phyloP scores from a whole-genome alignment of 208 protist species.

The Crithidia sp. region DNA sequence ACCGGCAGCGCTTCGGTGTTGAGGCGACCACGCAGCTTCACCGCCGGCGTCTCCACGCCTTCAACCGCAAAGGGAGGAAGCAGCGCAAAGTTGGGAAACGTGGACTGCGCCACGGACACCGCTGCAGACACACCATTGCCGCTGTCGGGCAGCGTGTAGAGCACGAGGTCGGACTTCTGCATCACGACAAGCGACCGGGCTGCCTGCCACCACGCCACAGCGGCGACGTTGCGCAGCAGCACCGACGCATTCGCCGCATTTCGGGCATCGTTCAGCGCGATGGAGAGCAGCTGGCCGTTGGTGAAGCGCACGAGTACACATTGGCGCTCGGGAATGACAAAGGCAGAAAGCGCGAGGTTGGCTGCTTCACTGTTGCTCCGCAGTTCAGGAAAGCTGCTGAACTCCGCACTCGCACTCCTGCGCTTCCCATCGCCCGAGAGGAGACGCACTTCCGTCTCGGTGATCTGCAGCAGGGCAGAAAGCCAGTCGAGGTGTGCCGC shows the following conservation, averaged over 20 bases:
- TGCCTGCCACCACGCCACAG: conserved; percentile 44
- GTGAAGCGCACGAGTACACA: conserved; percentile 44
- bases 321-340: conserved; percentile 19
- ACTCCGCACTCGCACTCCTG: conserved; percentile 15
- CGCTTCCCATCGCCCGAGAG: conserved; percentile 66
- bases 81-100: conserved; percentile 60
- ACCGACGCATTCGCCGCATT: conserved; percentile 10
- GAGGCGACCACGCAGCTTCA: conserved; percentile 36
- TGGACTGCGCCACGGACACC: not conserved
- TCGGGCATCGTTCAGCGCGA: conserved; percentile 14
- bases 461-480: conserved; percentile 75
- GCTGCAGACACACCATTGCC: not conserved
- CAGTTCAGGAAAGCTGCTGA: conserved; percentile 14
- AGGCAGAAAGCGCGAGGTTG: conserved; percentile 21
- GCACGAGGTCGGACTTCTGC: conserved; percentile 44
- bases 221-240: conserved; percentile 44
- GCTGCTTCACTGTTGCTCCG: conserved; percentile 4
- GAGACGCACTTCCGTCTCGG: conserved; percentile 67
- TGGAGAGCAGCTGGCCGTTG: conserved; percentile 27
- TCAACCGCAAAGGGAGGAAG: conserved; percentile 54
- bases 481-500: conserved; percentile 52
- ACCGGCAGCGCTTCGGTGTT: conserved; percentile 49
- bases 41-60: conserved; percentile 33
- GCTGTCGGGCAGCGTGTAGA: conserved; percentile 31
- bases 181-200: conserved; percentile 38